Base-by-base conservation (phyloP, 83 land plant genomes). In the Picea abies region DNA sequence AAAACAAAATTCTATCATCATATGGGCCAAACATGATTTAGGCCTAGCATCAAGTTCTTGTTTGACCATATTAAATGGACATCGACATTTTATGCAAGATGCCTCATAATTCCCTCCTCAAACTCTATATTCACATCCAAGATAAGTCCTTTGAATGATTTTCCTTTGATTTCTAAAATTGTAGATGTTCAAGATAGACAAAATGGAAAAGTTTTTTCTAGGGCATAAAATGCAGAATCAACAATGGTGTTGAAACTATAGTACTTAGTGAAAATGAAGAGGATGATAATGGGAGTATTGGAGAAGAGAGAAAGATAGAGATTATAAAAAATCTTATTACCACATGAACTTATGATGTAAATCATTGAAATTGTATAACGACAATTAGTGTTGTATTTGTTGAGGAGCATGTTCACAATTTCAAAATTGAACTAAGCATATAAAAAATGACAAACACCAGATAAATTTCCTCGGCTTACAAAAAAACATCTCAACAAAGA, bases 211-310 rank as follows among this genome's bases (percentile, higher is more conserved):
- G 52, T 19, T 71, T 19, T 39, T 12, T 22, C 52, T 17, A 71
- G 23, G 16, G 3, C 23, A 71, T 6, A 71, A 16, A 22, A 41
- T 71, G 15, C 52, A 71, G 22, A 71, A 39, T 17, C 76, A 71
- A n/a, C 49, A 39, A 39, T 39, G 20, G 3, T 41, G 76, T 71
- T 39, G 76, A 71, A 71, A 71, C 76, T 71, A 71, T 39, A 39
- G 11, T 71, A 2, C 76, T 71, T 71, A 39, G 76, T 32, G 35
- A 32, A 32, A 32, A 71, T 41, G 23, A 72, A 72, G 76, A 72
- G 8, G 52, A 1, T 72, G 25, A 22, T 1, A 37, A 72, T 72
- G 44, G 1, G 3, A 41, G 44, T 72, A 8, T 41, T 41, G 37
- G 76, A 41, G 76, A 72, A 35, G 72, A 35, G 44, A 41, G 5